These are phyloP conservation scores for Ganoderma resinaceum DNA, from an alignment of 1,284 basidiomycete species.

Conservation along the genomic window DNA sequence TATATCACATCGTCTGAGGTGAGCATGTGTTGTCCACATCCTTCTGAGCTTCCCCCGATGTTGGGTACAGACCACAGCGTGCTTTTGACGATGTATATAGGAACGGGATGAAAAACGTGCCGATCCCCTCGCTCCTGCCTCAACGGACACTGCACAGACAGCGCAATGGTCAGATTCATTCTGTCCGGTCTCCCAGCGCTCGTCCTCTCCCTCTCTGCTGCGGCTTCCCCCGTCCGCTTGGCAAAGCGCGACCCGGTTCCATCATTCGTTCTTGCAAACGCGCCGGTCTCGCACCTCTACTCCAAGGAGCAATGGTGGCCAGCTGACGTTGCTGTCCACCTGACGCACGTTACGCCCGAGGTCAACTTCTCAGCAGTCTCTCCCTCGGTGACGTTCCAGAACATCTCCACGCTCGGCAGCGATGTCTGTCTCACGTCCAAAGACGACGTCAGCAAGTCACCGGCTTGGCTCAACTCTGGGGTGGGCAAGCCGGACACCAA, in stretches of 20 bases:
- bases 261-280: slow-evolving; percentile 36
- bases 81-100: slow-evolving; percentile 1
- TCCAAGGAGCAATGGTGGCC: slow-evolving; percentile 42
- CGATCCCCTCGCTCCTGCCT: slow-evolving; percentile 4
- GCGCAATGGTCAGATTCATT: slow-evolving; percentile 21
- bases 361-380: slow-evolving; percentile 29
- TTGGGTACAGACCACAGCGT: not conserved
- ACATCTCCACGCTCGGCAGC: slow-evolving; percentile 27
- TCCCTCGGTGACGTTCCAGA: slow-evolving; percentile 31
- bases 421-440: slow-evolving; percentile 40
- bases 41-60: not conserved
- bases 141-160: slow-evolving; percentile 8
- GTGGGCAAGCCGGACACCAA: slow-evolving; percentile 37
- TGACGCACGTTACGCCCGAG: slow-evolving; percentile 40
- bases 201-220: slow-evolving; percentile 18
- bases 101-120: not conserved
- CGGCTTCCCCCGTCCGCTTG: slow-evolving; percentile 16
- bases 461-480: slow-evolving; percentile 35
- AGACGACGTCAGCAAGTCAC: slow-evolving; percentile 36
- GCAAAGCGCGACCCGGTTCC: slow-evolving; percentile 34
- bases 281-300: slow-evolving; percentile 39
- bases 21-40: slow-evolving; percentile 3
- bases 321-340: slow-evolving; percentile 40
- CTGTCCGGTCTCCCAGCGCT: slow-evolving; percentile 14
- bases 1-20: not conserved